These are phyloP conservation scores for Aspergillus clavatus DNA, from an alignment of 2,329 filamentous ascomycete species.

Conservation along the genomic window DNA sequence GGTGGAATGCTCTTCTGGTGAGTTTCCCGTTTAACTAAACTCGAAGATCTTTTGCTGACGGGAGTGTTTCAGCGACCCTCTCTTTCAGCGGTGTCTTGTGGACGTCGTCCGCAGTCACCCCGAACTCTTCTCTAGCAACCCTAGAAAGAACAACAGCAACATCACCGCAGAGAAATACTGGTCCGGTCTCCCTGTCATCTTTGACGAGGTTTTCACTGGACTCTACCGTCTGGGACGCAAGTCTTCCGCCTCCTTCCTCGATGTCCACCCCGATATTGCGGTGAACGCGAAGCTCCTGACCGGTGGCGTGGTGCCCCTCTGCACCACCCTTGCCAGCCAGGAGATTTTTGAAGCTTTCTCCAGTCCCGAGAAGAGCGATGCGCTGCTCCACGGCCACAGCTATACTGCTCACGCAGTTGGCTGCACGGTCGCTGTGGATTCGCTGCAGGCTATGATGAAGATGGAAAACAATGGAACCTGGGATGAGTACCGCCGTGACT, in stretches of 20 bases:
- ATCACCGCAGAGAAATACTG: constrained; percentile 42
- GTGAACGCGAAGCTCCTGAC: constrained; percentile 82
- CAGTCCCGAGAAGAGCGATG: constrained; percentile 69
- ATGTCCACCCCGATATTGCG: constrained; percentile 65
- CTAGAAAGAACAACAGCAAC: constrained; percentile 5
- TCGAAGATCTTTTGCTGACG: not conserved
- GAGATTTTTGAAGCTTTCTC: constrained; percentile 68
- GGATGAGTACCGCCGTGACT: constrained; percentile 51
- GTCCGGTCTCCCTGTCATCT: constrained; percentile 72
- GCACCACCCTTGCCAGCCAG: constrained; percentile 68
- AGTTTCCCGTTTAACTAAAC: constrained; percentile 34
- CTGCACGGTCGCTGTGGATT: constrained; percentile 70
- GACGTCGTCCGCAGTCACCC: constrained; percentile 59
- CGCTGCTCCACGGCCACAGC: constrained; percentile 76
- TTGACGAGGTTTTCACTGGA: constrained; percentile 85
- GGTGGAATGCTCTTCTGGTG: constrained; percentile 79
- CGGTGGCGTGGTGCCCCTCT: constrained; percentile 72
- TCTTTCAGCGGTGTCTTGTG: constrained; percentile 71
- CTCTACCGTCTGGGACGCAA: constrained; percentile 74
- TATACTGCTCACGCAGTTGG: constrained; percentile 82
- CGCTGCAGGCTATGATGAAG: constrained; percentile 54
- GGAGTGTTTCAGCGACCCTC: constrained; percentile 58
- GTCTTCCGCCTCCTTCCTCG: constrained; percentile 65
- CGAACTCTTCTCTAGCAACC: constrained; percentile 47
- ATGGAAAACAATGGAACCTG: constrained; percentile 57